Percentiles rank a stretch among this genome's conserved stretches.
These are phyloP conservation scores for Panicum virgatum DNA, from an alignment of 202 grass and related monocot genomes.

Conservation along the genomic window DNA sequence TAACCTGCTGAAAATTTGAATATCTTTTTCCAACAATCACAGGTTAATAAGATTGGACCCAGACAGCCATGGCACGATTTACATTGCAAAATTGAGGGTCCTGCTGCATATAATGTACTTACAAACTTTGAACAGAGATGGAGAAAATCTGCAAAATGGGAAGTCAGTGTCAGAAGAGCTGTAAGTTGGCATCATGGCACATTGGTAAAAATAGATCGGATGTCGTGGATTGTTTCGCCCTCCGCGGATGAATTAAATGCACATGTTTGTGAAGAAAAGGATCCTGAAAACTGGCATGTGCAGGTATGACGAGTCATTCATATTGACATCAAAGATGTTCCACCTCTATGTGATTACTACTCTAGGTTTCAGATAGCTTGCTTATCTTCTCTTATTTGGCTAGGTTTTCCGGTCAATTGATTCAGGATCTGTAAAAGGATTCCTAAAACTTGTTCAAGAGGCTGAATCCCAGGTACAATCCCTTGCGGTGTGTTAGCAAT, in stretches of 20 bases:
- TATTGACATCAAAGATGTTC: conserved; percentile 15
- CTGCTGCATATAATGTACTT: conserved; percentile 89
- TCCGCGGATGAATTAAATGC: conserved; percentile 54
- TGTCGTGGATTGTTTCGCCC: conserved; percentile 93
- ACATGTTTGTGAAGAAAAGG: conserved; percentile 69
- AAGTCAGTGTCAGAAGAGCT: conserved; percentile 81
- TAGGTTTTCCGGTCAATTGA: conserved; percentile 89
- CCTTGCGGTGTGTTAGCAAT: not conserved
- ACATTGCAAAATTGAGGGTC: conserved; percentile 91
- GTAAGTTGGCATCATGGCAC: conserved; percentile 83
- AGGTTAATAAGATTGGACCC: conserved; percentile 68
- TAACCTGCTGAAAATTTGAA: not conserved
- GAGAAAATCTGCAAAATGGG: conserved; percentile 92
- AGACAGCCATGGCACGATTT: conserved; percentile 96
- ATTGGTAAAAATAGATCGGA: conserved; percentile 81
- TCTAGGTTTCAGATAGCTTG: conserved; percentile 3
- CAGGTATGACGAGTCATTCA: conserved; percentile 51
- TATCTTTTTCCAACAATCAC: not conserved
- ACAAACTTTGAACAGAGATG: conserved; percentile 97
- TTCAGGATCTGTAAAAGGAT: conserved; percentile 88
- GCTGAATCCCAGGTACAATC: conserved; percentile 75
- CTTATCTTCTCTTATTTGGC: conserved; percentile 26
- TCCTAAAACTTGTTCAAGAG: conserved; percentile 91
- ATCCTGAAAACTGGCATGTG: conserved; percentile 90
- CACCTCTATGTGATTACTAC: not conserved